phyloP scores from a whole-genome alignment of 2,329 filamentous ascomycete species.

The Diaporthe sp. region DNA sequence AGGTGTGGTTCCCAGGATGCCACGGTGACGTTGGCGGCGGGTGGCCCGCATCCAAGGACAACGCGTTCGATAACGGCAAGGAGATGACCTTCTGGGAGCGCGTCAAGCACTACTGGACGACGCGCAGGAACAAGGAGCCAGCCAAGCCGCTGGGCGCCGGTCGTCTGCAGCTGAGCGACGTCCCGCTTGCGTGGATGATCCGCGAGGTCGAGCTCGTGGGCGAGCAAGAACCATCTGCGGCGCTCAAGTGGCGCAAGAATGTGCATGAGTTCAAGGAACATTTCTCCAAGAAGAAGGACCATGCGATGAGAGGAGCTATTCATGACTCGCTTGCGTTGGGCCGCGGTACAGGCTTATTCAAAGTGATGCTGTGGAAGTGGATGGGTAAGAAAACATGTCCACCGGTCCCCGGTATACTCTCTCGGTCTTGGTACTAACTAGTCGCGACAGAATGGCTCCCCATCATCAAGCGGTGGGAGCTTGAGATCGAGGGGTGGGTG shows the following conservation, averaged over 20 bases:
- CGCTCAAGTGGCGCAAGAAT: constrained; percentile 54
- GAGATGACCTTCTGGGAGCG: constrained; percentile 52
- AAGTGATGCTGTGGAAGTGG: constrained; percentile 3
- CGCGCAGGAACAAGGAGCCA: constrained; percentile 49
- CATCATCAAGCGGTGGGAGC: constrained; percentile 23
- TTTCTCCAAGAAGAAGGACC: constrained; percentile 8
- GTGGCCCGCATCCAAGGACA: constrained; percentile 52
- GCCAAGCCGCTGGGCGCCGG: constrained; percentile 50
- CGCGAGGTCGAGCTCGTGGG: constrained; percentile 58
- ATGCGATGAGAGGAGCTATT: constrained; percentile 16
- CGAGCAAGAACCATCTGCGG: constrained; percentile 48
- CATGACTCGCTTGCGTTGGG: constrained; percentile 17
- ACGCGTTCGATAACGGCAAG: constrained; percentile 45
- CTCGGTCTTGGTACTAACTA: not conserved
- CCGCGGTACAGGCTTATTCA: constrained; percentile 3
- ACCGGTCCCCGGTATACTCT: accelerated
- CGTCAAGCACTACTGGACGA: constrained; percentile 54
- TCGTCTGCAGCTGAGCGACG: constrained; percentile 62
- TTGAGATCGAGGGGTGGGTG: constrained; percentile 13
- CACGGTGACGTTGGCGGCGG: constrained; percentile 69
- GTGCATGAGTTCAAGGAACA: constrained; percentile 24
- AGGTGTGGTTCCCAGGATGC: constrained; percentile 69
- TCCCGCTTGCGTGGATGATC: constrained; percentile 68
- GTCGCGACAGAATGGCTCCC: not conserved
- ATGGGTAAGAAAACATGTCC: not conserved